Conservation (phyloP, 305 asterid genomes). For the Fraxinus nigra region DNA sequence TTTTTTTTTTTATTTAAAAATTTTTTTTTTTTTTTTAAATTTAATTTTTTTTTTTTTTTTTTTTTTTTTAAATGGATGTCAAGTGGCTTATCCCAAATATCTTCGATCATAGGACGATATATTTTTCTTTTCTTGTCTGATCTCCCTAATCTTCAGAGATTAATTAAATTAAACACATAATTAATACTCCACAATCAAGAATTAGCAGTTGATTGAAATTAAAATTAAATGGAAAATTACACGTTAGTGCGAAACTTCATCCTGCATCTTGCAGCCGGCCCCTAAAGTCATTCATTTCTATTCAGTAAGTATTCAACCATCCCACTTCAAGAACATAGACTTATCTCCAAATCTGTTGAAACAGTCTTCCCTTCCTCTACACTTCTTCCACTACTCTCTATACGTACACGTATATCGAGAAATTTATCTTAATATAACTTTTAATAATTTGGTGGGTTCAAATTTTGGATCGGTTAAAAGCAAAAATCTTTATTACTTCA, state of each 20-base stretch:
- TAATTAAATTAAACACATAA: background rate
- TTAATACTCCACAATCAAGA: background rate
- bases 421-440: background rate
- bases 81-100: background rate
- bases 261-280: slow-evolving; percentile 27
- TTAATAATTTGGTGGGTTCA: slow-evolving; percentile 24
- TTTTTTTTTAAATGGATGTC: no score
- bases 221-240: slow-evolving; percentile 22
- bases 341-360: slow-evolving; percentile 8
- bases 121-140: background rate
- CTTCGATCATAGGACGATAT: background rate
- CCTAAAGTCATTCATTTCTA: background rate
- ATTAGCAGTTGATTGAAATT: slow-evolving; percentile 28
- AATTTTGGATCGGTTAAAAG: slow-evolving; percentile 26
- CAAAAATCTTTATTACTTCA: slow-evolving; percentile 8
- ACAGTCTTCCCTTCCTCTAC: background rate
- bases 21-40: no score
- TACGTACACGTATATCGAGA: background rate
- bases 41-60: no score
- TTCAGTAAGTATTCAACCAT: background rate
- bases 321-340: slow-evolving; percentile 1
- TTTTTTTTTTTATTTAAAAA: no score
- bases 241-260: background rate
- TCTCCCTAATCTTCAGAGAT: background rate
- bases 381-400: background rate